Evolutionary conservation across 2,329 filamentous ascomycete genomes (phyloP), one percentile per base, ranked within the genome.

Genomic region (Sclerotinia nivalis): DNA sequence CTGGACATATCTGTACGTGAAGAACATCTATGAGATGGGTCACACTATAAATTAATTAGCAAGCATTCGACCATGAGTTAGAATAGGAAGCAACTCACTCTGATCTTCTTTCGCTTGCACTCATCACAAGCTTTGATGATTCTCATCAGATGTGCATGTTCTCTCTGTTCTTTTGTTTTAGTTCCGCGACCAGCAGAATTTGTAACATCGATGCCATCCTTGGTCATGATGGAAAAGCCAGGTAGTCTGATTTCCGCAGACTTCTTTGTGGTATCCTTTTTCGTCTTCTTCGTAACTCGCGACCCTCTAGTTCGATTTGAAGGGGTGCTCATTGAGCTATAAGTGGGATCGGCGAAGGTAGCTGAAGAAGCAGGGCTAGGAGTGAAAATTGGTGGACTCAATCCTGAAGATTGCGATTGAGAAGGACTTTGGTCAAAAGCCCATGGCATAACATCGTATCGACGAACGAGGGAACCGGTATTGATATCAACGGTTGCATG

Each of bases 141-240:
- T 71, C 88, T 83, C 86, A 90, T 90, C 60, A 89, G 80, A 74
- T 89, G 87, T 8, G 88, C 88, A 76, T 89, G 88, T 67, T 89
- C 87, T 47, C 88, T 84, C 81, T 90, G 88, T 81, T 89, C 88
- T 82, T 88, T 88, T 66, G 88, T 88, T 81, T 89, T 90, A 78
- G 84, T 87, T 47, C 87, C 87, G 52, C 88, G 84, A 22, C 86
- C 87, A 20, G 86, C 86, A 69, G 85, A 84, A 78, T 88, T 86
- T 58, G 88, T 90, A 69, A 90, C 85, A 76, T 90, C 88, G 55
- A 81, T 80, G 61, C 88, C 88, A 72, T 88, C 87, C 77, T 84
- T 86, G 70, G 88, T 90, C 81, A 90, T 83, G 72, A 90, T 90
- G 77, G 87, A 88, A 86, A 90, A 89, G 66, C 88, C 87, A 10